A percentile compares a stretch with the other conserved stretches of the same genome.
phyloP scores from a whole-genome alignment of 768 basidiomycete species.

The Suillus brevipes region DNA sequence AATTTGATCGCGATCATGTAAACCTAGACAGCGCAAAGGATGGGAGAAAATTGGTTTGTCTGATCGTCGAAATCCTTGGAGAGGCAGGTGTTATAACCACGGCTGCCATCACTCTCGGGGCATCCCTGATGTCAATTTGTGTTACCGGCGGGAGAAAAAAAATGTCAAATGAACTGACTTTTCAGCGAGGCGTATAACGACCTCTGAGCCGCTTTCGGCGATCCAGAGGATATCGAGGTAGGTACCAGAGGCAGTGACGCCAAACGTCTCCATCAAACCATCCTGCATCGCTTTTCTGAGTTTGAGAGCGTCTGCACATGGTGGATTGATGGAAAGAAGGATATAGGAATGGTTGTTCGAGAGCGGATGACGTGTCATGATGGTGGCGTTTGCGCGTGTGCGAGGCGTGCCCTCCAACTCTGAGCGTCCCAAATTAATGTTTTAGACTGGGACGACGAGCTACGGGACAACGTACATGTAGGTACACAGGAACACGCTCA shows the following conservation, averaged over 20 bases:
- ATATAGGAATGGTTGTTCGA: not conserved
- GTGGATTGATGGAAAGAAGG: not conserved
- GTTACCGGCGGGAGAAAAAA: not conserved
- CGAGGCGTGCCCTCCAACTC: not conserved
- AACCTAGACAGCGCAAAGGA: constrained; percentile 20
- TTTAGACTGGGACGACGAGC: not conserved
- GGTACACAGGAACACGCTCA: not conserved
- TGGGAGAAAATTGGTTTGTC: constrained; percentile 33
- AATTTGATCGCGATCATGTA: not conserved
- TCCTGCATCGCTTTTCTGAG: constrained; percentile 59
- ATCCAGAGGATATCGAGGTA: constrained; percentile 64
- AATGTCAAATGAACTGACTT: constrained; percentile 17
- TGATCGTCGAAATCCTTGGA: constrained; percentile 23
- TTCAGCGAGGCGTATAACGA: constrained; percentile 18
- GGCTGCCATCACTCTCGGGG: constrained; percentile 25
- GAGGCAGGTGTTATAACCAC: constrained; percentile 24
- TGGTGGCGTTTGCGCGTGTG: not conserved
- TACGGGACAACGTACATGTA: not conserved
- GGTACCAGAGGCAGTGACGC: constrained; percentile 48
- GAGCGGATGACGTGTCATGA: not conserved
- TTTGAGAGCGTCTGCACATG: constrained; percentile 38
- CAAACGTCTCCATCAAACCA: constrained; percentile 54
- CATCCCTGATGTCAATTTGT: constrained; percentile 21
- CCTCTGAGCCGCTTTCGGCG: constrained; percentile 19
- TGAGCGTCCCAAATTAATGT: not conserved